Base-by-base conservation (phyloP, 164 flowering plant species). In the Brasenia schreberi region DNA sequence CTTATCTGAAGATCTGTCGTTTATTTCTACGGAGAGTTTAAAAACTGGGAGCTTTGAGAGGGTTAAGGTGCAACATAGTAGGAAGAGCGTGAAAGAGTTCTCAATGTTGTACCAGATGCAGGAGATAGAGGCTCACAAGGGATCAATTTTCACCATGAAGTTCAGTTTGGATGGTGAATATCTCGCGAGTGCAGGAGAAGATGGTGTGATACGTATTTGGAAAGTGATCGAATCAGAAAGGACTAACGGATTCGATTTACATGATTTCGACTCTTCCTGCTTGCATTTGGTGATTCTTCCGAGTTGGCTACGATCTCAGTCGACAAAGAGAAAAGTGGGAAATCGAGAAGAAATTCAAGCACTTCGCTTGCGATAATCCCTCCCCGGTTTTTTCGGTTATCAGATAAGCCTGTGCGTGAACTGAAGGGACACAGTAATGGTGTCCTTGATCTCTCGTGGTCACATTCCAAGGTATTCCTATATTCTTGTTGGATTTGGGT, bases 101-200 rank as follows among this genome's bases (percentile, higher is more conserved):
- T 86, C 94, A 12, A 75, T 86, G 56, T 79, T 91, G 45, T 82
- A 72, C 68, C 63, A 63, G 16, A 84, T 79, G 27, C 97, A 89
- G 66, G 89, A 92, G 7, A 77, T 92, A 66, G 67, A 39, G 5
- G 97, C 92, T 19, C 97, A 92, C 61, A 65, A 80, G 43, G 94
- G 97, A 53, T 78, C 84, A 5, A 87, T 92, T 16, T 77, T 70
- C 73, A 74, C 89, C 0, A 84, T 92, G 94, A 92, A 86, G 75
- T 92, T 92, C 75, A 87, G 94, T 73, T 83, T 61, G 27, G 89
- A 87, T 68, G 96, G 97, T 14, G 72, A 66, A 19, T 81, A 78
- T 73, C 72, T 92, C 71, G 97, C 97, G 3, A 92, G 81, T 69
- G 96, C 78, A 52, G 97, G 96, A 10, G 86, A 84, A 75, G 97